A percentile compares a stretch with the other conserved stretches of the same genome.
These are phyloP conservation scores for Sporothrix inflata DNA, from an alignment of 2,329 filamentous ascomycete genomes.

Conservation along the genomic window DNA sequence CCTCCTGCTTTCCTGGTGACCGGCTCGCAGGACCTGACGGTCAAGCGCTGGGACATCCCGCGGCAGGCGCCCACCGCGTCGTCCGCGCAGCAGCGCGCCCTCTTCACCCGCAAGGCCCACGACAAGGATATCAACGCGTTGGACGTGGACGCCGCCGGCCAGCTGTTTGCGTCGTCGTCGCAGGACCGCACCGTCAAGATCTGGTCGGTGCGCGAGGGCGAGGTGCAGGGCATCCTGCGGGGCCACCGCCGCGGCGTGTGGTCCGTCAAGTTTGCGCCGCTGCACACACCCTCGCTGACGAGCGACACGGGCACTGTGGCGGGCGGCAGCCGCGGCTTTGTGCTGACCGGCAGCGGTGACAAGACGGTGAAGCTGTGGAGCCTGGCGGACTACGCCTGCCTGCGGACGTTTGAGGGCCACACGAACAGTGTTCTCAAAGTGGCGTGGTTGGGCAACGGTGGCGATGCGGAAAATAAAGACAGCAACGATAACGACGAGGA, in stretches of 20 bases:
- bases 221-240: conserved; percentile 85
- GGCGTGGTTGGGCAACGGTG: conserved; percentile 72
- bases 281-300: conserved; percentile 72
- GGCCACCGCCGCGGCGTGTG: conserved; percentile 95
- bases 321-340: conserved; percentile 68
- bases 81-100: conserved; percentile 60
- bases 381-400: conserved; percentile 85
- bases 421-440: conserved; percentile 95
- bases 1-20: conserved; percentile 86
- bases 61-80: conserved; percentile 50
- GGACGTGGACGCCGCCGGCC: conserved; percentile 72
- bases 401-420: conserved; percentile 94
- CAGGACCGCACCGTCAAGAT: conserved; percentile 98
- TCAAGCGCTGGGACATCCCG: conserved; percentile 90
- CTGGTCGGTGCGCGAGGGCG: conserved; percentile 87
- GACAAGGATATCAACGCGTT: conserved; percentile 99
- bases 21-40: conserved; percentile 90
- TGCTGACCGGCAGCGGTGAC: conserved; percentile 91
- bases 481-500: conserved; percentile 42
- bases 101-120: conserved; percentile 92
- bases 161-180: conserved; percentile 92
- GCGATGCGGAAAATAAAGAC: conserved; percentile 48
- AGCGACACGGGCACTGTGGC: conserved; percentile 73
- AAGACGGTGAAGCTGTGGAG: conserved; percentile 97
- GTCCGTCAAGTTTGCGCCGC: conserved; percentile 88